Evolutionary conservation across 2,329 filamentous ascomycete species (phyloP), one percentile per base, ranked within the genome.

Genomic region (Pseudogymnoascus sp.): DNA sequence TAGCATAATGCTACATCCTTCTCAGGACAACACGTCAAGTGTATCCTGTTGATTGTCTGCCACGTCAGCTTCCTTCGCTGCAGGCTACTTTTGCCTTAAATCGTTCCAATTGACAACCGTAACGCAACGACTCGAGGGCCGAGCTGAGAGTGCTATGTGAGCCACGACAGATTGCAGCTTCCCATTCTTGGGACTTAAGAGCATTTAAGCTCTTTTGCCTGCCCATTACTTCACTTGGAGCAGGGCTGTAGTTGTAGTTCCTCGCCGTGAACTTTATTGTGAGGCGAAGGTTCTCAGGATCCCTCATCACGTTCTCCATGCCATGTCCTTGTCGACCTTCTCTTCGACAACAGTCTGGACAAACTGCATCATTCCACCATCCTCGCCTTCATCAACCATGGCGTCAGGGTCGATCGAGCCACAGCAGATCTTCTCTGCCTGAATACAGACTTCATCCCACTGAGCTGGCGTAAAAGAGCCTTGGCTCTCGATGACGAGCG

Each of bases 401-500:
- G 44, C 59, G 31, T 67, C 64, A 13, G 65, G 68, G 48, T 66
- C 68, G 8, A 71, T 73, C 25, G 61, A 65, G 27, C 79, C 77
- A 63, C 79, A 87, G 73, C 92, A 96, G 58, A 87, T 79, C 39
- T 77, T 75, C 70, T 85, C 80, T 35, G 89, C 91, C 48, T 80
- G 77, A 65, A 86, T 81, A 66, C 86, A 84, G 15, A 89, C 84
- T 44, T 81, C 77, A 62, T 91, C 84, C 91, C 92, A 97, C 66
- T 88, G 86, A 12, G 85, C 80, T 66, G 89, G 79, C 55, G 84
- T 84, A 71, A 97, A 97, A 3, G 77, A 76, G 0, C 93, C 93
- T 69, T 93, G 86, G 70, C 91, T 96, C 75, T 96, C 90, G 35
- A 84, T 86, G 42, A 96, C 75, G 21, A 97, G 76, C 60, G 96